These are phyloP conservation scores for Heterobasidion occidentale DNA, from an alignment of 1,284 basidiomycete species.

Conservation along the genomic window DNA sequence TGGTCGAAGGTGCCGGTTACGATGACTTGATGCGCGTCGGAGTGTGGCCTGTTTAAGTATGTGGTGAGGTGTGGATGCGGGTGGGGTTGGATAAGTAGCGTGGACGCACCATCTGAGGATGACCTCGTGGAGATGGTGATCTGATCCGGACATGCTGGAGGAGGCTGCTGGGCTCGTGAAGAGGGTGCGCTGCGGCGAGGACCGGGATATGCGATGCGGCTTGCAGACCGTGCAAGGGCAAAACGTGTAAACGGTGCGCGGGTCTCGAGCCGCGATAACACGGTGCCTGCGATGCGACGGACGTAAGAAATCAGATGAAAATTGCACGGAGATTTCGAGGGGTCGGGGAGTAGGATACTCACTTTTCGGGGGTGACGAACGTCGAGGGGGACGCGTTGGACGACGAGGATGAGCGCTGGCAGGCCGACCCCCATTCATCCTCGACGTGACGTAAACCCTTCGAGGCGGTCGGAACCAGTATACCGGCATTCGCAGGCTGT, in stretches of 20 bases:
- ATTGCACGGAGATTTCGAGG: too few species aligned
- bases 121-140: constrained; percentile 5
- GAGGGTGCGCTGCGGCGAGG: background rate
- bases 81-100: background rate
- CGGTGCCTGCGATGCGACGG: too few species aligned
- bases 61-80: background rate
- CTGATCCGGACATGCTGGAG: constrained; percentile 5
- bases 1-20: constrained; percentile 74
- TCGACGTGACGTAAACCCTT: too few species aligned
- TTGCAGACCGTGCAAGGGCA: background rate
- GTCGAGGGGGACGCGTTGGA: too few species aligned
- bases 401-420: too few species aligned
- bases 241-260: background rate
- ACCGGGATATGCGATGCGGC: background rate
- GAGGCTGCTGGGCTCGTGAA: background rate
- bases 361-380: too few species aligned
- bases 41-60: constrained; percentile 41
- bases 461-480: too few species aligned
- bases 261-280: background rate
- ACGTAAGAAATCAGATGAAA: too few species aligned
- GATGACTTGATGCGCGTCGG: constrained; percentile 50
- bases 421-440: too few species aligned
- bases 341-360: too few species aligned
- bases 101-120: constrained; percentile 4
- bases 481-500: too few species aligned